Evolutionary conservation across 768 basidiomycete species (phyloP).

Genomic region (Asterophora parasitica): DNA sequence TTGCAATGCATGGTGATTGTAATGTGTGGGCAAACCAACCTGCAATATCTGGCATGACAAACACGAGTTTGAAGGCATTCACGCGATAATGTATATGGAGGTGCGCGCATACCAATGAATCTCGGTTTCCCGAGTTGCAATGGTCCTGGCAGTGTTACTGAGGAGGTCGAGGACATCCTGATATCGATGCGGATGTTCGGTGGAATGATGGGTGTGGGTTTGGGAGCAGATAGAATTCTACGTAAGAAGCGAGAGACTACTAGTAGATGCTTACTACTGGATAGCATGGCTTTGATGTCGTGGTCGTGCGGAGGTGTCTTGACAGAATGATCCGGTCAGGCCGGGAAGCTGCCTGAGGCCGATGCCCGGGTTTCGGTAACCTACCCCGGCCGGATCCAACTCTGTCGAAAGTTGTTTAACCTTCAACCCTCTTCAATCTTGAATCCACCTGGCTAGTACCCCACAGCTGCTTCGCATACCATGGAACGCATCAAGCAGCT

Average conservation of each 20-base stretch:
- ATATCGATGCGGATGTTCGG: too few relatives aligned
- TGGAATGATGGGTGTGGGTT: too few relatives aligned
- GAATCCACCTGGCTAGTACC: not conserved
- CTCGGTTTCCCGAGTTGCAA: not conserved
- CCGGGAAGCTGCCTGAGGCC: too few relatives aligned
- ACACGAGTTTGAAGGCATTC: not conserved
- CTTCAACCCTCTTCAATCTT: not conserved
- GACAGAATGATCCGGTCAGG: too few relatives aligned
- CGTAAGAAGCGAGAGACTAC: too few relatives aligned
- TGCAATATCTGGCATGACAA: not conserved
- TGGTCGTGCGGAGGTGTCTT: too few relatives aligned
- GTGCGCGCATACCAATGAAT: constrained; percentile 6
- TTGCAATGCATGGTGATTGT: too few relatives aligned
- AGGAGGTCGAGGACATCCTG: too few relatives aligned
- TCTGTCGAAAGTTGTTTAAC: not conserved
- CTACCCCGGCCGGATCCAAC: not conserved
- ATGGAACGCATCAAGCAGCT: constrained; percentile 70
- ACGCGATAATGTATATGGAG: not conserved
- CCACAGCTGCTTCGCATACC: not conserved
- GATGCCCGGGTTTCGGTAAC: not conserved
- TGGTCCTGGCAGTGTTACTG: too few relatives aligned
- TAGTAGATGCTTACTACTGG: too few relatives aligned
- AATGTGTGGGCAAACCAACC: not conserved
- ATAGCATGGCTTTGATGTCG: too few relatives aligned
- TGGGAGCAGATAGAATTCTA: too few relatives aligned